phyloP scores from a whole-genome alignment of 371 early-diverging fungal genomes.

The Mucor circinelloides region DNA sequence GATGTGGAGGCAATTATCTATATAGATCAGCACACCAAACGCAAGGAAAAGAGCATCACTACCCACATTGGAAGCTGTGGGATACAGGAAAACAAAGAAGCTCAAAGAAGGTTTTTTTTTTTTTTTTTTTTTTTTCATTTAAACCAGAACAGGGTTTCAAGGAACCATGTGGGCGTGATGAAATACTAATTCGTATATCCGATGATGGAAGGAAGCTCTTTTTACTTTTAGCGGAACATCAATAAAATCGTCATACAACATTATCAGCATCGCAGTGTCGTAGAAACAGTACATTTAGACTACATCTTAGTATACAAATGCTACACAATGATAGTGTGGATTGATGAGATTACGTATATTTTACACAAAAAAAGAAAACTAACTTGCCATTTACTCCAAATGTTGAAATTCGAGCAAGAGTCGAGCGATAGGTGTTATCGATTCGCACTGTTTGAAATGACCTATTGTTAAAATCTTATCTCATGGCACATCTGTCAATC shows the following conservation, averaged over 20 bases:
- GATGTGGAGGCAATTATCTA: background rate
- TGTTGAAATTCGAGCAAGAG: background rate
- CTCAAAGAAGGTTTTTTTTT: background rate
- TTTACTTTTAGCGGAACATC: background rate
- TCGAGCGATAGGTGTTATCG: background rate
- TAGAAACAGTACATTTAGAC: background rate
- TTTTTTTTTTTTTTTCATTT: background rate
- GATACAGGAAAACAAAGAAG: background rate
- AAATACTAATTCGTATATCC: background rate
- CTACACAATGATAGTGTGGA: background rate
- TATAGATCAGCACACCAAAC: background rate
- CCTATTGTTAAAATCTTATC: background rate
- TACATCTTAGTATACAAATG: background rate
- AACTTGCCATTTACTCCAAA: background rate
- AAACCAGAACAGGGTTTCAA: background rate
- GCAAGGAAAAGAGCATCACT: background rate
- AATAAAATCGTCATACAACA: constrained; percentile 2
- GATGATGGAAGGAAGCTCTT: background rate
- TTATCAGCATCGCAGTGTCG: background rate
- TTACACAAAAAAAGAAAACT: background rate
- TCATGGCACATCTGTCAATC: background rate
- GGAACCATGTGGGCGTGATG: background rate
- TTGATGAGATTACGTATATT: background rate
- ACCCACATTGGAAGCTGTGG: background rate
- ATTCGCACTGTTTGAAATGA: background rate